A percentile compares a stretch with the other conserved stretches of the same genome.
phyloP scores from a whole-genome alignment of 768 basidiomycete species.

The Macrocybe gigantea region DNA sequence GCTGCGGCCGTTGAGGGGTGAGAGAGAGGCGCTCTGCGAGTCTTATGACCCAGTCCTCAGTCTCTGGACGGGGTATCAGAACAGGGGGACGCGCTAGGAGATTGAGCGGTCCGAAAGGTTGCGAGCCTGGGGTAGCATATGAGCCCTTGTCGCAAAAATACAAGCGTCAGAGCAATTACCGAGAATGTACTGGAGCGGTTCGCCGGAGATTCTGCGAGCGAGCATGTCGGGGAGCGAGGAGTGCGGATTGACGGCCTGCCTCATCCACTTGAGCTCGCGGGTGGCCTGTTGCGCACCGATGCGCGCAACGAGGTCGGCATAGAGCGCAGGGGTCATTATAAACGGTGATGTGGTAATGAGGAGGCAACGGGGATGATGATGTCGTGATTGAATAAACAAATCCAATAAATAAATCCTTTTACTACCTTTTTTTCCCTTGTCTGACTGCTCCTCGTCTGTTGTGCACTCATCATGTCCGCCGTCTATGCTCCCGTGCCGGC shows the following conservation, averaged over 20 bases:
- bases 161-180: conserved; percentile 38
- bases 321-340: conserved; percentile 9
- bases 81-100: conserved; percentile 71
- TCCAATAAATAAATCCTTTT: too few relatives aligned
- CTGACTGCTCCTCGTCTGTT: conserved; percentile 8
- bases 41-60: conserved; percentile 73
- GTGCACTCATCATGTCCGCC: conserved; percentile 25
- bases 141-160: conserved; percentile 9
- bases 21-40: conserved; percentile 46
- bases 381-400: too few relatives aligned
- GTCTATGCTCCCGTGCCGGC: conserved; percentile 32
- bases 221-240: conserved; percentile 41
- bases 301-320: conserved; percentile 17
- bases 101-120: conserved; percentile 83
- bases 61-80: conserved; percentile 94
- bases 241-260: conserved; percentile 16
- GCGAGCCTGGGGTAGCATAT: conserved; percentile 46
- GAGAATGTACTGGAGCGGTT: conserved; percentile 89
- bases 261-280: conserved; percentile 40
- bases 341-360: neutral
- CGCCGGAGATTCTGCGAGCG: conserved; percentile 53
- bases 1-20: conserved; percentile 25
- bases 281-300: conserved; percentile 32
- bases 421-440: neutral
- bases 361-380: neutral